phyloP scores from a whole-genome alignment of 208 protist species.

The Wallacemonas sp. region DNA sequence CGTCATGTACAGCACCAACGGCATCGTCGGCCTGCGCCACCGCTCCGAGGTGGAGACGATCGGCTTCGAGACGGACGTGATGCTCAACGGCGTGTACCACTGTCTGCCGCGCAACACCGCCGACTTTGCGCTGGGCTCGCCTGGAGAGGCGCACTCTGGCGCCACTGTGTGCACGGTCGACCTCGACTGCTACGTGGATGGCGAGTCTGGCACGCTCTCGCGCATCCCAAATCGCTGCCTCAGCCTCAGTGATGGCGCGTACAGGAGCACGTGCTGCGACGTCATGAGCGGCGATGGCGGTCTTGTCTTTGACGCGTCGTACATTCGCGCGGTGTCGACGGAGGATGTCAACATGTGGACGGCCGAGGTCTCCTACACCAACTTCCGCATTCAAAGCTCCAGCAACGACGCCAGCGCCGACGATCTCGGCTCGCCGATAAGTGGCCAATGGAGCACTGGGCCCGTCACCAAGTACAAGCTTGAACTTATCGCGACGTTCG shows the following conservation, averaged over 20 bases:
- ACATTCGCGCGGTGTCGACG: slow-evolving; percentile 61
- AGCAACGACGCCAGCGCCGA: slow-evolving; percentile 13
- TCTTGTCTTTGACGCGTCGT: slow-evolving; percentile 76
- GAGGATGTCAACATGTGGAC: slow-evolving; percentile 72
- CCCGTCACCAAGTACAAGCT: slow-evolving; percentile 39
- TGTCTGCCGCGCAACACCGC: slow-evolving; percentile 25
- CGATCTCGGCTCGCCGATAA: slow-evolving; percentile 2
- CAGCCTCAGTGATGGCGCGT: slow-evolving; percentile 70
- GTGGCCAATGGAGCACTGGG: slow-evolving; percentile 9
- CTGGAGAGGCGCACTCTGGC: slow-evolving; percentile 54
- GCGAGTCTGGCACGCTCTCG: slow-evolving; percentile 77
- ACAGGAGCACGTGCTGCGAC: slow-evolving; percentile 64
- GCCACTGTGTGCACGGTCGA: slow-evolving; percentile 65
- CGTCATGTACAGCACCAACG: slow-evolving; percentile 89
- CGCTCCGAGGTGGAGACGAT: slow-evolving; percentile 78
- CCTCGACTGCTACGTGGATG: slow-evolving; percentile 80
- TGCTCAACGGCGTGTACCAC: slow-evolving; percentile 86
- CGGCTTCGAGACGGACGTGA: slow-evolving; percentile 64
- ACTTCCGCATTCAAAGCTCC: slow-evolving; percentile 51
- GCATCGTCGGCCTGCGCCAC: slow-evolving; percentile 77
- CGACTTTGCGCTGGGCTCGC: slow-evolving; percentile 43
- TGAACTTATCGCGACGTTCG: slow-evolving; percentile 63
- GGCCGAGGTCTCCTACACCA: slow-evolving; percentile 66
- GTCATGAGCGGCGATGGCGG: slow-evolving; percentile 83
- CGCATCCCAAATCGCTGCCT: slow-evolving; percentile 56